Conservation (phyloP, 2,329 filamentous ascomycete species). For the Colletotrichum tropicale region DNA sequence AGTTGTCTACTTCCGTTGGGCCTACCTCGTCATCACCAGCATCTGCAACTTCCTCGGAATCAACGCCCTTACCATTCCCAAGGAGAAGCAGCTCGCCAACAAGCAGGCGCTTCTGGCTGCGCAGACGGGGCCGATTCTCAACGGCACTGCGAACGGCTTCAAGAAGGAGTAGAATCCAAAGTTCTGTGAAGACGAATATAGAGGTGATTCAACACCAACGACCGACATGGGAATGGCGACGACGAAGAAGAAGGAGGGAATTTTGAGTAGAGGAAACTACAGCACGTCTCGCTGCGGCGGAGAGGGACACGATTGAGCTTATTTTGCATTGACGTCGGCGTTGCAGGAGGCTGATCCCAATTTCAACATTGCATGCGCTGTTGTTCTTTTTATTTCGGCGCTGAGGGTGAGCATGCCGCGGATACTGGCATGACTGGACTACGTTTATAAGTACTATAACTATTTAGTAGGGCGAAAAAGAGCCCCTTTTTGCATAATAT, state of each 20-base stretch:
- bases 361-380: constrained; percentile 20
- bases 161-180: constrained; percentile 25
- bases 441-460: not conserved
- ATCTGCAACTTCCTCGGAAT: constrained; percentile 94
- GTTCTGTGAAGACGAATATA: not conserved
- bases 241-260: not conserved
- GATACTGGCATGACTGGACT: not conserved
- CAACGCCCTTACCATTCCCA: constrained; percentile 87
- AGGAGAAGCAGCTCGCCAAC: constrained; percentile 63
- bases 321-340: constrained; percentile 20
- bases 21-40: constrained; percentile 84
- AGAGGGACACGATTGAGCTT: not conserved
- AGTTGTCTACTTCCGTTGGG: constrained; percentile 93
- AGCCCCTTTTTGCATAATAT: constrained; percentile 8
- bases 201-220: not conserved
- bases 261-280: not conserved
- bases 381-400: not conserved
- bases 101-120: constrained; percentile 44
- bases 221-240: not conserved
- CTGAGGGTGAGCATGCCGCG: constrained; percentile 1
- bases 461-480: not conserved
- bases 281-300: not conserved
- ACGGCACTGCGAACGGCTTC: constrained; percentile 29
- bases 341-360: constrained; percentile 20
- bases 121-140: constrained; percentile 26